Evolutionary conservation across 768 basidiomycete genomes (phyloP), one percentile per base, ranked within the genome.

Genomic region (Hypholoma sublateritium): DNA sequence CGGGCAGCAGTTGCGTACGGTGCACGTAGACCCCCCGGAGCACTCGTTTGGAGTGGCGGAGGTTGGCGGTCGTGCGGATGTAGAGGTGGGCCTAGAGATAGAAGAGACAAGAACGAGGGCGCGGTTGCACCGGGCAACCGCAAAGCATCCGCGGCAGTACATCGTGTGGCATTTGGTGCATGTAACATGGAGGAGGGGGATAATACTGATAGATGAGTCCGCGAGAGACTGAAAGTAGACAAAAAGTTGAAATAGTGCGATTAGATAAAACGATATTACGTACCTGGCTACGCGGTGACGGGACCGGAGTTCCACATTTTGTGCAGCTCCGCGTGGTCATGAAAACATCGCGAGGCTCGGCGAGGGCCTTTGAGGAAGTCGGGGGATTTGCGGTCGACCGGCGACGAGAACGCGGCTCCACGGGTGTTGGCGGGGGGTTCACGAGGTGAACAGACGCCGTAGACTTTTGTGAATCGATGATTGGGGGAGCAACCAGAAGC

Each of bases 91-190:
- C 11, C 43, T 34, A 13, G 50, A 14, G 1, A 56, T 32, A 11
- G 57, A 53, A 43, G 43, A 53, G 4, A 36, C 44, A 17, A 55
- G 47, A 2, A 56, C 51, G n/a, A 58, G 51, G 11, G 60, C 54
- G 9, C 57, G 59, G 11, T 53, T 53, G 59, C 66, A 67, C 25
- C 57, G 53, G 3, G 66, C 64, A 14, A 57, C 57, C 7, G 64
- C 35, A 19, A 70, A 69, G 47, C 74, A 76, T 39, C 72, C 74
- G 11, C 73, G 69, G 54, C 74, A 76, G 45, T 71, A 67, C 1
- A 52, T 63, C 12, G 69, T 65, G 2, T 58, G 50, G 56, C 74
- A 76, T 7, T 50, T 59, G 2, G 63, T 13, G 55, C 72, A 71
- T n/a, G 60, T 57, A 37, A 69, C 42, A 59, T 73, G 74, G 11